These are phyloP conservation scores for Physaria fendleri DNA, from an alignment of 345 rosid species.

Conservation along the genomic window DNA sequence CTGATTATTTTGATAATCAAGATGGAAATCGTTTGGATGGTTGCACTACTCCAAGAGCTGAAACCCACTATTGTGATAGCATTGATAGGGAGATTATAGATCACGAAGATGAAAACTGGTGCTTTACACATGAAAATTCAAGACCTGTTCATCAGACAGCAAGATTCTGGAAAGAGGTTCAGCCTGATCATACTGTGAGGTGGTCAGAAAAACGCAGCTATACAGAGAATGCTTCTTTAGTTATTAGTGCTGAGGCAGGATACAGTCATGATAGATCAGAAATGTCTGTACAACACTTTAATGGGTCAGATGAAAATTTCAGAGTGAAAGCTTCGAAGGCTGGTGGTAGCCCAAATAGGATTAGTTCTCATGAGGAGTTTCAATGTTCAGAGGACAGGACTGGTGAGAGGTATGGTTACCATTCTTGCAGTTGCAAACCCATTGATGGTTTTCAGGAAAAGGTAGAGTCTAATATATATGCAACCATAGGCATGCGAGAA, in stretches of 20 bases:
- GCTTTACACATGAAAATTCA: conserved; percentile 42
- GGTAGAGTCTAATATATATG: conserved; percentile 47
- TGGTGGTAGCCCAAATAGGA: conserved; percentile 37
- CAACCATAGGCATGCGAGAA: conserved; percentile 42
- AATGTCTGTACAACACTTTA: conserved; percentile 39
- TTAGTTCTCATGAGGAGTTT: conserved; percentile 45
- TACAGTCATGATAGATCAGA: conserved; percentile 48
- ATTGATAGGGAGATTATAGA: conserved; percentile 25
- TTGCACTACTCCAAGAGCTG: conserved; percentile 28
- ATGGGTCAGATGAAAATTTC: conserved; percentile 40
- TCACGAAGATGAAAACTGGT: conserved; percentile 43
- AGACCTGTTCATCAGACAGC: conserved; percentile 47
- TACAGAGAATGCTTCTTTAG: conserved; percentile 40
- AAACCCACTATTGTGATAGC: conserved; percentile 38
- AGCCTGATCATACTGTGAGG: conserved; percentile 42
- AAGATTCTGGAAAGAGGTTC: conserved; percentile 49
- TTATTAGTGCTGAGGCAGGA: conserved; percentile 45
- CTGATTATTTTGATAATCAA: conserved; percentile 49
- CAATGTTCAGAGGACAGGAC: conserved; percentile 38
- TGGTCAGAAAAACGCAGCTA: conserved; percentile 47
- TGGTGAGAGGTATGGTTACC: conserved; percentile 51
- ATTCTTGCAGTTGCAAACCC: conserved; percentile 62
- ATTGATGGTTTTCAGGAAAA: conserved; percentile 46
- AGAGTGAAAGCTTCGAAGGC: conserved; percentile 47
- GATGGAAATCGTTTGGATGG: conserved; percentile 36